These are phyloP conservation scores for Sporothrix curviconia DNA, from an alignment of 2,329 filamentous ascomycete species.

Conservation along the genomic window DNA sequence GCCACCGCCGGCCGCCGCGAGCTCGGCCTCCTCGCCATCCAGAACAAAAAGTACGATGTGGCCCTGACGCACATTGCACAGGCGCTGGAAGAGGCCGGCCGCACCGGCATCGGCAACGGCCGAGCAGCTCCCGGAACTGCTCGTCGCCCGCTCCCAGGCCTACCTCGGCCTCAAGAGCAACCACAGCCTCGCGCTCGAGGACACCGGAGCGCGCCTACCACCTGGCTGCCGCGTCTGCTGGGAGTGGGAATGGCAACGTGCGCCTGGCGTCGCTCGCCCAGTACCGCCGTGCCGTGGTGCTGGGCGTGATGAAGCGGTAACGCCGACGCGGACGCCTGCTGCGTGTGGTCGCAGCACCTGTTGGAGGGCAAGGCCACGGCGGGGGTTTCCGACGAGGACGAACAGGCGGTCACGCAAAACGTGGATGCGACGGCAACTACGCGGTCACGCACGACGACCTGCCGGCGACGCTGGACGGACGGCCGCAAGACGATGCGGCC, in stretches of 20 bases:
- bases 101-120: too few species aligned
- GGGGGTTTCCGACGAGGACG: constrained; percentile 16
- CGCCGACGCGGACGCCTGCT: constrained; percentile 68
- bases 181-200: constrained; percentile 58
- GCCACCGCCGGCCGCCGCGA: too few species aligned
- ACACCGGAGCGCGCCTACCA: constrained; percentile 62
- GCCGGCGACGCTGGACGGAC: constrained; percentile 18
- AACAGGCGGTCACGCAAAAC: constrained; percentile 25
- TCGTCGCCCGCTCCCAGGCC: constrained; percentile 43
- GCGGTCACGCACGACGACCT: constrained; percentile 32
- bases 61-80: constrained; percentile 63
- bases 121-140: too few species aligned
- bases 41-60: constrained; percentile 47
- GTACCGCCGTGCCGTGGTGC: constrained; percentile 67
- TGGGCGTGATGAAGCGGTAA: constrained; percentile 64
- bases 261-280: constrained; percentile 76
- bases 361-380: constrained; percentile 34
- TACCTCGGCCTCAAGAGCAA: constrained; percentile 56
- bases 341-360: constrained; percentile 49
- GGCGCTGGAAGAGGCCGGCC: constrained; percentile 59
- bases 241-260: too few species aligned
- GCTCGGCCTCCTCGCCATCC: too few species aligned
- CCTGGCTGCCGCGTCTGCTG: constrained; percentile 57
- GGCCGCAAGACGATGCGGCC: constrained; percentile 19
- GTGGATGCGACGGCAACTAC: constrained; percentile 45